These are phyloP conservation scores for Phytophthora crassamura DNA, from an alignment of 352 stramenopile species.

Conservation along the genomic window DNA sequence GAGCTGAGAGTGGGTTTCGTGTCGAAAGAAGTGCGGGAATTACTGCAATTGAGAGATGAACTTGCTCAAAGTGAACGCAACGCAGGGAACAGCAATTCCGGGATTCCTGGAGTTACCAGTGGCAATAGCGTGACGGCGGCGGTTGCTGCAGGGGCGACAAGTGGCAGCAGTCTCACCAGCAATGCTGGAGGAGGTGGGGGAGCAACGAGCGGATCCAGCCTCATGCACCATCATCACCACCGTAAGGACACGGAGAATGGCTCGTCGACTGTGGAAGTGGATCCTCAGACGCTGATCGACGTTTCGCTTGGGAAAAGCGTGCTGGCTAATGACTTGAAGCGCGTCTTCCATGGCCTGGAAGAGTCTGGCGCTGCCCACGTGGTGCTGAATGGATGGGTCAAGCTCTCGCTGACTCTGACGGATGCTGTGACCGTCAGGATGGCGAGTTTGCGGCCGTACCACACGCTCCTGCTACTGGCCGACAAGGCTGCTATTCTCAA, in stretches of 20 bases:
- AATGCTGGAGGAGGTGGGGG: constrained; percentile 17
- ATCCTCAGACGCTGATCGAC: constrained; percentile 86
- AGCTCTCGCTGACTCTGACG: constrained; percentile 83
- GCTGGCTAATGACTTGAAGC: constrained; percentile 87
- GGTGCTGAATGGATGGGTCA: constrained; percentile 87
- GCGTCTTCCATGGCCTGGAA: constrained; percentile 83
- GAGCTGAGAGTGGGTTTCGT: constrained; percentile 84
- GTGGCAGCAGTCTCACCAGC: constrained; percentile 32
- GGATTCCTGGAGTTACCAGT: constrained; percentile 25
- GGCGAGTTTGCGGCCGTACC: constrained; percentile 79
- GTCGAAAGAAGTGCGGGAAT: constrained; percentile 73
- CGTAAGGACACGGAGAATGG: constrained; percentile 44
- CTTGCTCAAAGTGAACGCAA: constrained; percentile 71
- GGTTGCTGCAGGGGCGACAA: constrained; percentile 33
- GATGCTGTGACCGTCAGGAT: constrained; percentile 68
- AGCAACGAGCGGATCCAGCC: constrained; percentile 27
- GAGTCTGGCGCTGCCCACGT: constrained; percentile 80
- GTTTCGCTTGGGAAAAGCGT: constrained; percentile 78
- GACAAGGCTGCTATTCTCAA: constrained; percentile 73
- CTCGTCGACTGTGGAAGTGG: constrained; percentile 57
- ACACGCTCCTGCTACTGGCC: constrained; percentile 77
- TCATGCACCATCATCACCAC: constrained; percentile 41
- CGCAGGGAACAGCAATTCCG: constrained; percentile 21
- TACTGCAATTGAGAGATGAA: constrained; percentile 85
- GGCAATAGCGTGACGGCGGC: constrained; percentile 40